Conservation (phyloP, 78 protist species). For the Dictyostelium firmibasis region DNA sequence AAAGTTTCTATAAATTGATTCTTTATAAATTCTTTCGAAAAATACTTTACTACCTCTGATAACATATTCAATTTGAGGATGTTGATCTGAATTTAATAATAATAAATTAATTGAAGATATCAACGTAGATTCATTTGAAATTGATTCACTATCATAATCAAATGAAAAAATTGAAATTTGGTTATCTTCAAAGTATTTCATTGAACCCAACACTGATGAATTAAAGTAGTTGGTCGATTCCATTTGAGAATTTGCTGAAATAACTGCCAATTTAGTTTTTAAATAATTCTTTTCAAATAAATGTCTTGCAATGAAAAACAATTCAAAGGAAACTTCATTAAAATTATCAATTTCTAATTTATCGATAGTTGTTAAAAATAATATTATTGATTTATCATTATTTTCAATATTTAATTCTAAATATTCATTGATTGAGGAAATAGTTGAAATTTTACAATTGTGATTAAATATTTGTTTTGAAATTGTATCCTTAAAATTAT, state of each 20-base stretch:
- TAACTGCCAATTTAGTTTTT: background rate
- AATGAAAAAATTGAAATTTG: background rate
- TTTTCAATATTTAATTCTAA: background rate
- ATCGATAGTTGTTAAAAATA: background rate
- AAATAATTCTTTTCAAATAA: background rate
- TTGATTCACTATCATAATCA: background rate
- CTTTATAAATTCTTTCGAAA: background rate
- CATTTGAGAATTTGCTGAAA: background rate
- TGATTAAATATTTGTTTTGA: background rate
- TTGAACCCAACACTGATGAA: background rate
- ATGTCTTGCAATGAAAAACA: background rate
- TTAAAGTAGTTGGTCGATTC: background rate
- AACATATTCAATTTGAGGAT: background rate
- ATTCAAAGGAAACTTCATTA: background rate
- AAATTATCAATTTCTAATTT: background rate
- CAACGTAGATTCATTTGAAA: background rate
- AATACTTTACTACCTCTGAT: background rate
- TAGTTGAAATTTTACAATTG: background rate
- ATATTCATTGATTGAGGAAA: background rate
- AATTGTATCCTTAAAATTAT: background rate
- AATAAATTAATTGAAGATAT: background rate
- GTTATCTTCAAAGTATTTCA: background rate
- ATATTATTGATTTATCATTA: background rate
- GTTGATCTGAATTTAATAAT: background rate
- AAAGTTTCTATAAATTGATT: background rate